Percentiles rank a stretch among this genome's conserved stretches.
Conservation (phyloP, 805 yeast genomes). For the Candida incommunis region DNA sequence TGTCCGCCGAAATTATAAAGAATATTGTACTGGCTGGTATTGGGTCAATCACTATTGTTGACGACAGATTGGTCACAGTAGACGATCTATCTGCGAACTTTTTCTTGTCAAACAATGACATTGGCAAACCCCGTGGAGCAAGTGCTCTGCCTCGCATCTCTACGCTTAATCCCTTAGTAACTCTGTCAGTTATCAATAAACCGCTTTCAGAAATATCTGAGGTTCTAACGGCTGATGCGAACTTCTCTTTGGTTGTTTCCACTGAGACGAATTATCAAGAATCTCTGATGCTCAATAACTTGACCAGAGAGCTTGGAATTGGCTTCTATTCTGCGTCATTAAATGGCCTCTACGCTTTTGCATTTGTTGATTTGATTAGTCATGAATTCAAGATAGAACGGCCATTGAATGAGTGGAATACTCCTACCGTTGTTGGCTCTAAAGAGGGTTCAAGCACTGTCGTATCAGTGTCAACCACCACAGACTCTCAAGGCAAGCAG, state of each 20-base stretch:
- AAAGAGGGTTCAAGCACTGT: conserved; percentile 30
- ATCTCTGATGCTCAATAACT: conserved; percentile 33
- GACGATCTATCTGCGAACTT: conserved; percentile 46
- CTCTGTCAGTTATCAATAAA: conserved; percentile 30
- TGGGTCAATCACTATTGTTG: conserved; percentile 51
- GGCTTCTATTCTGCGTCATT: conserved; percentile 57
- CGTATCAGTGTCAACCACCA: conserved; percentile 22
- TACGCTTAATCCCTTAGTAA: conserved; percentile 72
- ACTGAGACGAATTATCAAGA: conserved; percentile 41
- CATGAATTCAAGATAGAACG: conserved; percentile 30
- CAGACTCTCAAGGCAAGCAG: conserved; percentile 25
- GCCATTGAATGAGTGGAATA: conserved; percentile 6
- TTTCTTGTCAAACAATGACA: conserved; percentile 34
- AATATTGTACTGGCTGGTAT: conserved; percentile 65
- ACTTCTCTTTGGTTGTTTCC: conserved; percentile 60
- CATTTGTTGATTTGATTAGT: conserved; percentile 61
- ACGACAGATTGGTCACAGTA: conserved; percentile 25
- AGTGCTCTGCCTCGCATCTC: conserved; percentile 42
- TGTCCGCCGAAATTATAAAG: conserved; percentile 66
- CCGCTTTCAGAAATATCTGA: conserved; percentile 15
- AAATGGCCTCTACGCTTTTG: conserved; percentile 73
- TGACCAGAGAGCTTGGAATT: conserved; percentile 39
- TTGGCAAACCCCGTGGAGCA: conserved; percentile 37
- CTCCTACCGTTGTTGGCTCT: conserved; percentile 37
- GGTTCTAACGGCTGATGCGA: conserved; percentile 26